A percentile compares a stretch with the other conserved stretches of the same genome.
phyloP scores from a whole-genome alignment of 2,329 filamentous ascomycete genomes.

The Penicillium olsonii region DNA sequence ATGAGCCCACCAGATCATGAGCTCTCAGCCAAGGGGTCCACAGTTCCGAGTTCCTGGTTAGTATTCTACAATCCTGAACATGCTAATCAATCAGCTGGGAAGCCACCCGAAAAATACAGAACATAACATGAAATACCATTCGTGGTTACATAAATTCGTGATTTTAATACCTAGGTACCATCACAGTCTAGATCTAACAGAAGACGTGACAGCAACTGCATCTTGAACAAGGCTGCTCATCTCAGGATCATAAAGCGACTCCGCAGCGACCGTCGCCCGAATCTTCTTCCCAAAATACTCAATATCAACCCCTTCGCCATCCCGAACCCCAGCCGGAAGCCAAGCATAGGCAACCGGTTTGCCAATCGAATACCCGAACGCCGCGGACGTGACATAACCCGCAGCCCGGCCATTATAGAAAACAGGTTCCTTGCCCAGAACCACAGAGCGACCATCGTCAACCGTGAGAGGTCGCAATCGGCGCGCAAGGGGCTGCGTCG shows the following conservation, averaged over 20 bases:
- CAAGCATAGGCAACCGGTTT: slow-evolving; percentile 63
- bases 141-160: background rate
- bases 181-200: slow-evolving; percentile 13
- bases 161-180: background rate
- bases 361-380: slow-evolving; percentile 61
- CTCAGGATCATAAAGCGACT: slow-evolving; percentile 52
- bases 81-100: too few species aligned
- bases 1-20: too few species aligned
- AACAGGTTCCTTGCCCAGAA: slow-evolving; percentile 65
- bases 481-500: slow-evolving; percentile 41
- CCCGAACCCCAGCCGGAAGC: slow-evolving; percentile 50
- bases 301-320: slow-evolving; percentile 58
- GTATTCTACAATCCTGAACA: too few species aligned
- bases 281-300: slow-evolving; percentile 63
- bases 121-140: background rate
- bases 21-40: too few species aligned
- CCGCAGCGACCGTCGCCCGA: slow-evolving; percentile 54
- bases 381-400: slow-evolving; percentile 63
- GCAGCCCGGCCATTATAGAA: slow-evolving; percentile 49
- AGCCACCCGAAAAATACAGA: too few species aligned
- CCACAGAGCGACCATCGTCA: slow-evolving; percentile 58
- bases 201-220: slow-evolving; percentile 7
- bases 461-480: slow-evolving; percentile 53
- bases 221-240: slow-evolving; percentile 37
- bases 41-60: too few species aligned